Evolutionary conservation across 2,329 filamentous ascomycete genomes (phyloP).

Genomic region (Paramyrothecium sp.): DNA sequence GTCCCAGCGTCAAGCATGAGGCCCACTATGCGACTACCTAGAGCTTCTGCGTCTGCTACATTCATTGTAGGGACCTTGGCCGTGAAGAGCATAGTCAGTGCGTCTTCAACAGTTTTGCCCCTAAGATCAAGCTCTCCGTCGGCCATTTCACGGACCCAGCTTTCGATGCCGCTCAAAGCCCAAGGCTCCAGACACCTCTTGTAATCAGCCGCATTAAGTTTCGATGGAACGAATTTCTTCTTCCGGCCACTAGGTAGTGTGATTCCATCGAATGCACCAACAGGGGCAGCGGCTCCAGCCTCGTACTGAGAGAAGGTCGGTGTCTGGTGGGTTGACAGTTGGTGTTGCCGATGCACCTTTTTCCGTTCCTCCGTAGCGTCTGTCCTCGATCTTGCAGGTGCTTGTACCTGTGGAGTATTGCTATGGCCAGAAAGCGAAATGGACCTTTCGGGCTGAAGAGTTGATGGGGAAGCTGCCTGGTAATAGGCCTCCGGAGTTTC

Average conservation of each 20-base stretch:
- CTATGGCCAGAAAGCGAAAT: constrained; percentile 82
- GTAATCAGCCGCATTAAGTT: constrained; percentile 78
- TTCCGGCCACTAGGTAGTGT: constrained; percentile 76
- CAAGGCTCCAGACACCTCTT: constrained; percentile 85
- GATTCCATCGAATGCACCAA: constrained; percentile 75
- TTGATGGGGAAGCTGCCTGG: constrained; percentile 30
- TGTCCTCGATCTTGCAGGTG: constrained; percentile 89
- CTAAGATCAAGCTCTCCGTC: constrained; percentile 89
- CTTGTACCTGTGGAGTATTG: constrained; percentile 72
- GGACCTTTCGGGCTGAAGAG: constrained; percentile 62
- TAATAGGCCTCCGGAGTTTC: constrained; percentile 52
- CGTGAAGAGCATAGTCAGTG: constrained; percentile 84
- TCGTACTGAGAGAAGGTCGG: constrained; percentile 57
- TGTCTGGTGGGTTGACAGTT: constrained; percentile 49
- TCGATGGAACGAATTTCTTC: constrained; percentile 81
- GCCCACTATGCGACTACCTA: constrained; percentile 74
- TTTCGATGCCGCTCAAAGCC: constrained; percentile 84
- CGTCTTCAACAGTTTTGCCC: constrained; percentile 81
- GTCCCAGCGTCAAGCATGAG: constrained; percentile 79
- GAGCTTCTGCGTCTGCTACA: constrained; percentile 87
- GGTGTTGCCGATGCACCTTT: constrained; percentile 51
- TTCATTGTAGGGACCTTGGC: constrained; percentile 98
- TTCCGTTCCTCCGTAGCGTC: constrained; percentile 77
- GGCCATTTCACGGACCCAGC: constrained; percentile 85
- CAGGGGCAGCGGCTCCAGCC: constrained; percentile 46